Conservation (phyloP, 352 stramenopile genomes). For the Phytopythium delawarense region DNA sequence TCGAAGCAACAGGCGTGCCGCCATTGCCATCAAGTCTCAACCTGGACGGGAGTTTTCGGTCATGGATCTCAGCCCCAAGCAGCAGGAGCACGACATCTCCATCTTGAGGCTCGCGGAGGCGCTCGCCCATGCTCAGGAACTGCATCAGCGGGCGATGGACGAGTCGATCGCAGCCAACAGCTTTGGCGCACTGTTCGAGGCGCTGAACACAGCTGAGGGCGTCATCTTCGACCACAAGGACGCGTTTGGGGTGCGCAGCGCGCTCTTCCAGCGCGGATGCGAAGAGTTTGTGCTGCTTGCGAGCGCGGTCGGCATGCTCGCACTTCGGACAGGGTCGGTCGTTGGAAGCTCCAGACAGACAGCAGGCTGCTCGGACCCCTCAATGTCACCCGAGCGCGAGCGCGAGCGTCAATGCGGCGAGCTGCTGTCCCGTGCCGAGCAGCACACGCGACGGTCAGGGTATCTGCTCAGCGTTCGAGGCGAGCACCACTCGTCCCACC, state of each 20-base stretch:
- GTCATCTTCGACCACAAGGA: slow-evolving; percentile 48
- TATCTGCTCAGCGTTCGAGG: slow-evolving; percentile 30
- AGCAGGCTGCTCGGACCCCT: background rate
- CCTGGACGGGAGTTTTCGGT: too few species aligned
- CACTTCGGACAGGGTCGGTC: slow-evolving; percentile 13
- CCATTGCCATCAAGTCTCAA: too few species aligned
- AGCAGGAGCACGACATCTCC: slow-evolving; percentile 23
- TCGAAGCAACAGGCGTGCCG: too few species aligned
- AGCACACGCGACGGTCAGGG: slow-evolving; percentile 41
- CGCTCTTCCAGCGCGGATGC: slow-evolving; percentile 48
- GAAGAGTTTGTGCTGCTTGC: slow-evolving; percentile 63
- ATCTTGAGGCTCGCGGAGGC: slow-evolving; percentile 40
- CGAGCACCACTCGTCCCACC: slow-evolving; percentile 15
- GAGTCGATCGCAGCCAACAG: background rate
- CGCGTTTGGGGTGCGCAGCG: slow-evolving; percentile 27
- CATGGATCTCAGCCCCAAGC: too few species aligned
- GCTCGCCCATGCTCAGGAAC: slow-evolving; percentile 25
- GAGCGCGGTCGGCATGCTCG: slow-evolving; percentile 54
- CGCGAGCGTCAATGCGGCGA: slow-evolving; percentile 16
- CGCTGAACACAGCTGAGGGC: slow-evolving; percentile 34
- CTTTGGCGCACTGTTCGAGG: slow-evolving; percentile 10
- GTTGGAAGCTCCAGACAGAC: too few species aligned
- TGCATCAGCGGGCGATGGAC: slow-evolving; percentile 9
- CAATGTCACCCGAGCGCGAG: background rate
- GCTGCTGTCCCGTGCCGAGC: slow-evolving; percentile 38